phyloP scores from a whole-genome alignment of 2,329 filamentous ascomycete genomes.

The Trichoderma atroviride region DNA sequence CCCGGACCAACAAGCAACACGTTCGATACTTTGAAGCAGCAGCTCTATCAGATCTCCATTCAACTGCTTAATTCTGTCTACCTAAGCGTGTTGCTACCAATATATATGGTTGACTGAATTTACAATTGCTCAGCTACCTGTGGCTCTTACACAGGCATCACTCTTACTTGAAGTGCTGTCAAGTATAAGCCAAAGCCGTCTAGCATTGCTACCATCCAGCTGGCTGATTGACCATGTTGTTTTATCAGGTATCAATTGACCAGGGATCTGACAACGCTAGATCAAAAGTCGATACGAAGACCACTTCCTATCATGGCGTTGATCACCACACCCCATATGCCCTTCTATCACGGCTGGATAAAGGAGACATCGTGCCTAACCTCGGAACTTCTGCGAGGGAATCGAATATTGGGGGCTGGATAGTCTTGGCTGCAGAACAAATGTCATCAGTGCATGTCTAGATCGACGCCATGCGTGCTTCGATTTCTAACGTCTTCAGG shows the following conservation, averaged over 20 bases:
- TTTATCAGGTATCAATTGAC: no score
- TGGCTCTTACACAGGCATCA: not conserved
- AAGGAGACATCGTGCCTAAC: conserved; percentile 21
- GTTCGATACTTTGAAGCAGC: not conserved
- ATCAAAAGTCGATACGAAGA: not conserved
- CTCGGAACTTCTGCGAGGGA: conserved; percentile 23
- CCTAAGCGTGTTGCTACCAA: not conserved
- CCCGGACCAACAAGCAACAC: not conserved
- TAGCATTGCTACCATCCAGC: not conserved
- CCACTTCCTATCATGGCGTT: not conserved
- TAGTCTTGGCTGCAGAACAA: conserved; percentile 28
- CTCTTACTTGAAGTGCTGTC: not conserved
- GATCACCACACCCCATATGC: not conserved
- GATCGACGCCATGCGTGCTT: not conserved
- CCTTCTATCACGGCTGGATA: not conserved
- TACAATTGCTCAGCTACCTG: not conserved
- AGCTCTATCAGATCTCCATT: not conserved
- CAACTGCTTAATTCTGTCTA: not conserved
- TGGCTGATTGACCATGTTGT: not conserved
- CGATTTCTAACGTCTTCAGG: not conserved
- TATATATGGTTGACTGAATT: not conserved
- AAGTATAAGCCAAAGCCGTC: not conserved
- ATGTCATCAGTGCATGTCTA: conserved; percentile 27
- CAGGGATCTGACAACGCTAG: not conserved
- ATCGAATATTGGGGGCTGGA: conserved; percentile 7